Percentiles rank a stretch among this genome's conserved stretches.
Conservation (phyloP, 2,329 filamentous ascomycete species). For the Emmonsiellopsis sp. region DNA sequence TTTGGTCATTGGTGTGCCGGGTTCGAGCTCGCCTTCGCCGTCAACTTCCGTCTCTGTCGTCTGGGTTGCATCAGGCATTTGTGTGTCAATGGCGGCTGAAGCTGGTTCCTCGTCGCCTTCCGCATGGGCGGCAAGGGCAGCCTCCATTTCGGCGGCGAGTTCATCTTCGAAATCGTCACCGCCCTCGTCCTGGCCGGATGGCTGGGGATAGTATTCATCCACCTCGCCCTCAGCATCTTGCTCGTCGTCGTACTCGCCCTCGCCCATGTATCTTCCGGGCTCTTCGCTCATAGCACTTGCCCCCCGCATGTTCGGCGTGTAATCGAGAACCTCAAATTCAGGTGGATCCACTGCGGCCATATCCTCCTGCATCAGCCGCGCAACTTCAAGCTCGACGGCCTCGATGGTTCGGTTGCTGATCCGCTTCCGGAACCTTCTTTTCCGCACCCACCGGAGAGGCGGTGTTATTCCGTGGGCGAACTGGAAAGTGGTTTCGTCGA, state of each 20-base stretch:
- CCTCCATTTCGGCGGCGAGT: constrained; percentile 36
- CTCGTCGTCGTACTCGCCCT: constrained; percentile 40
- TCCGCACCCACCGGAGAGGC: constrained; percentile 76
- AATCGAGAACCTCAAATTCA: constrained; percentile 56
- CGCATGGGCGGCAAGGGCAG: constrained; percentile 29
- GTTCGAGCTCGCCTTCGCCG: constrained; percentile 7
- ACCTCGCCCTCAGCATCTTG: constrained; percentile 42
- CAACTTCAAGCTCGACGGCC: constrained; percentile 71
- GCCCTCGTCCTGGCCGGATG: constrained; percentile 25
- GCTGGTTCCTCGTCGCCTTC: constrained; percentile 19
- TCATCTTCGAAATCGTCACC: constrained; percentile 31
- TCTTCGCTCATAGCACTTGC: constrained; percentile 34
- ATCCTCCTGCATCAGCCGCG: constrained; percentile 63
- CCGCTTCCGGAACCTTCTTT: constrained; percentile 73
- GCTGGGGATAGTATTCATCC: constrained; percentile 30
- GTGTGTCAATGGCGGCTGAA: constrained; percentile 15
- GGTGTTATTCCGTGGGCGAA: constrained; percentile 83
- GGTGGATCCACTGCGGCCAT: constrained; percentile 47
- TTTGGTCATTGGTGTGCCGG: constrained; percentile 24
- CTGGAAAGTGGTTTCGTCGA: constrained; percentile 56
- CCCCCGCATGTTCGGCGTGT: constrained; percentile 35
- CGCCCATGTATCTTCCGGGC: constrained; percentile 26
- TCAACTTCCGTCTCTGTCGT: constrained; percentile 7
- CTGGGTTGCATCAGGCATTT: background rate
- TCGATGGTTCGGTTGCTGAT: constrained; percentile 76